Evolutionary conservation across 768 basidiomycete species (phyloP), one percentile per base, ranked within the genome.

Genomic region (Boletus speciosus): DNA sequence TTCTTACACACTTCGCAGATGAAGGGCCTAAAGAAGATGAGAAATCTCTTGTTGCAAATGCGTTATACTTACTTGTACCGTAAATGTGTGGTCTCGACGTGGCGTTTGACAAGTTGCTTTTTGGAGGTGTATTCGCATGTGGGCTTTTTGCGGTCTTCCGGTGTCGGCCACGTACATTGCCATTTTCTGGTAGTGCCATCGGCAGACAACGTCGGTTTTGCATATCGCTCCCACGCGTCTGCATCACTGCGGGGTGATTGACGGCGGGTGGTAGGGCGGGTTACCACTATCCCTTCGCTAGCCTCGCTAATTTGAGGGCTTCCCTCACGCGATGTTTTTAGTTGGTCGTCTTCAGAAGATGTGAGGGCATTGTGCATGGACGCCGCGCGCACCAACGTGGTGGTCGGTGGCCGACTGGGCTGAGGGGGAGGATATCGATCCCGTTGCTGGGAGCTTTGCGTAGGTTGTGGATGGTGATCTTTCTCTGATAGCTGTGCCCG

Each of bases 51-150:
- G n/a, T 36, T n/a, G 49, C 46, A 42, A 62, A 50, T 32, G 38
- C 37, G 36, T 37, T n/a, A 62, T 38, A 56, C 81, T 55, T 56
- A 83, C 86, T 81, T 83, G 60, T 81, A 74, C 47, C 78, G 75
- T 43, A 88, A 65, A 63, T 87, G 86, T 14, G 78, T 81, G 9
- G 80, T 80, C 66, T 83, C 77, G 44, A 88, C 75, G 65, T 88
- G 86, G 27, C 86, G 77, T 66, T 85, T 86, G 54, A 87, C 81
- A 40, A 85, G 74, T 64, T 86, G 85, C 66, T 82, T 85, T 63
- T 83, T 82, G 25, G 77, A 72, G 34, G 65, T 63, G 56, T 80
- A 80, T 21, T 70, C 65, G 57, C 80, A 81, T 42, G 60, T 62
- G 35, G 62, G 62, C 31, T 62, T 66, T 48, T 66, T 66, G 58